Evolutionary conservation across 176 grass and related monocot species (phyloP).

Genomic region (Oryza rufipogon): DNA sequence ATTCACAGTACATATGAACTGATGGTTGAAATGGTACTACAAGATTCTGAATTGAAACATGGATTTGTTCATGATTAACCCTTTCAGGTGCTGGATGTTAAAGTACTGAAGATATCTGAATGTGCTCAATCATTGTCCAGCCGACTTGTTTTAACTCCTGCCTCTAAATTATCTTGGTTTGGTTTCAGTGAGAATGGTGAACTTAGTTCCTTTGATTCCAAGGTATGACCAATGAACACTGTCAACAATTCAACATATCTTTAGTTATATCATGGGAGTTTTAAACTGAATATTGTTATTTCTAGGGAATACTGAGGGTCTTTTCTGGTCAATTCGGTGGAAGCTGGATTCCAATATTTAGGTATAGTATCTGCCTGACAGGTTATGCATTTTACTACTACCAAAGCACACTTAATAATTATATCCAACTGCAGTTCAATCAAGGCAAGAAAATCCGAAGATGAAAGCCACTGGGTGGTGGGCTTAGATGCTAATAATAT

Average conservation of each 20-base stretch:
- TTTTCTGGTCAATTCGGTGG: slow-evolving; percentile 74
- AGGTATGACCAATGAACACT: slow-evolving; percentile 46
- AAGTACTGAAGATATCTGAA: slow-evolving; percentile 67
- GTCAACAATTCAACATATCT: slow-evolving; percentile 16
- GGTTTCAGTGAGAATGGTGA: slow-evolving; percentile 93
- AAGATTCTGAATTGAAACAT: slow-evolving; percentile 27
- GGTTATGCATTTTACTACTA: slow-evolving; percentile 23
- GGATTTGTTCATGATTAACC: slow-evolving; percentile 26
- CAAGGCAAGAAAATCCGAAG: slow-evolving; percentile 76
- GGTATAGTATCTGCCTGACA: slow-evolving; percentile 52
- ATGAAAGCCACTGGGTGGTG: slow-evolving; percentile 92
- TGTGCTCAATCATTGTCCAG: slow-evolving; percentile 49
- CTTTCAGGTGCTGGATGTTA: slow-evolving; percentile 77
- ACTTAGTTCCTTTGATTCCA: slow-evolving; percentile 89
- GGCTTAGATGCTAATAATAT: slow-evolving; percentile 81
- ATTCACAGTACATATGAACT: neutral
- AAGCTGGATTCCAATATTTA: slow-evolving; percentile 94
- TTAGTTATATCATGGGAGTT: slow-evolving; percentile 30
- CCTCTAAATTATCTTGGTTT: slow-evolving; percentile 84
- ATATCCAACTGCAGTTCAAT: slow-evolving; percentile 59
- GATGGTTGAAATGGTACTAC: slow-evolving; percentile 1
- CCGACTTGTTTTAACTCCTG: slow-evolving; percentile 68
- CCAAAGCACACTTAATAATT: slow-evolving; percentile 33
- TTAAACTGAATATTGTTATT: slow-evolving; percentile 20
- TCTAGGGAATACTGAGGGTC: slow-evolving; percentile 80